Percentiles rank a stretch among this genome's conserved stretches.
phyloP scores from a whole-genome alignment of 1,284 basidiomycete genomes.

The Trichosporon sp. region DNA sequence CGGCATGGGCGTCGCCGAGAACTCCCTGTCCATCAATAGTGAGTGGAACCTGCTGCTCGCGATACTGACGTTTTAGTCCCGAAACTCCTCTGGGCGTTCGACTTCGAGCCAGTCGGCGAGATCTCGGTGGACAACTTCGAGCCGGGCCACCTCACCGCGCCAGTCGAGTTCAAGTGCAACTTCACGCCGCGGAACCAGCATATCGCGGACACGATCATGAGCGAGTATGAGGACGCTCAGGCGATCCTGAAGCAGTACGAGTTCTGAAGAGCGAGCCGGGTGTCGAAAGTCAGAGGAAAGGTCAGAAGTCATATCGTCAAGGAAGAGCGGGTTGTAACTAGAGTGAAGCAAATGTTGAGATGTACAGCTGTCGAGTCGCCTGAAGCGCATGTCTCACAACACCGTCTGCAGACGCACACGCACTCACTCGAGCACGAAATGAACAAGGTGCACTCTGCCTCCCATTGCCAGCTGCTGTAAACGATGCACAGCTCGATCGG shows the following conservation, averaged over 20 bases:
- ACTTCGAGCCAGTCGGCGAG: constrained; percentile 9
- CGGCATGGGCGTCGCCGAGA: constrained; percentile 9
- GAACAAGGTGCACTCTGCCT: too few relatives aligned
- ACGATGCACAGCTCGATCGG: too few relatives aligned
- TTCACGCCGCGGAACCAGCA: constrained; percentile 4
- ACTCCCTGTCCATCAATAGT: constrained; percentile 13
- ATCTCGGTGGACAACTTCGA: constrained; percentile 9
- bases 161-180: constrained; percentile 10
- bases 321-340: too few relatives aligned
- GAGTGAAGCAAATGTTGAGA: too few relatives aligned
- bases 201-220: constrained; percentile 5
- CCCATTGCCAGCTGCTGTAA: too few relatives aligned
- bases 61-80: constrained; percentile 3
- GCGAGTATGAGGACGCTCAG: constrained; percentile 10
- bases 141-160: constrained; percentile 9
- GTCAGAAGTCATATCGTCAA: too few relatives aligned
- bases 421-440: too few relatives aligned
- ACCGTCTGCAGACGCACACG: too few relatives aligned
- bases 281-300: too few relatives aligned
- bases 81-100: constrained; percentile 13
- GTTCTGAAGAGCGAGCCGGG: too few relatives aligned
- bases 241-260: constrained; percentile 6
- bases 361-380: too few relatives aligned
- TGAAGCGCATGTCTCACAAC: too few relatives aligned
- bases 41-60: not conserved